Conservation (phyloP, 202 grass and related monocot species). For the Carex arenaria region DNA sequence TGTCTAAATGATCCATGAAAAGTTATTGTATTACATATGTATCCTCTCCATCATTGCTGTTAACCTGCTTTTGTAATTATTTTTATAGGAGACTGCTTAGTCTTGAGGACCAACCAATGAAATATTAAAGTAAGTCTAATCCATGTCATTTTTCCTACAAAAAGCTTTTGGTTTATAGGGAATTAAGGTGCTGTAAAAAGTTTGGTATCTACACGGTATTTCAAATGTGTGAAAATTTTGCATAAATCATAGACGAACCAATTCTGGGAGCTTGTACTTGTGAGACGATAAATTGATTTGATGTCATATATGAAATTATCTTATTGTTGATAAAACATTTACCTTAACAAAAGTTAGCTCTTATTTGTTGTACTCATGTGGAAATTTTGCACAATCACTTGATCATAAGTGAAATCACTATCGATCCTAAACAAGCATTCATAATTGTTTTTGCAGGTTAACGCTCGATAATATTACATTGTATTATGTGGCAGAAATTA, state of each 20-base stretch:
- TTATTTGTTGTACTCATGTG: neutral
- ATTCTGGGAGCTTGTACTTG: neutral
- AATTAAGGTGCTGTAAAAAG: neutral
- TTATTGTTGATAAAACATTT: neutral
- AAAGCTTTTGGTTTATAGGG: neutral
- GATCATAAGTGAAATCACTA: slow-evolving; percentile 3
- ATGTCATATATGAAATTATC: neutral
- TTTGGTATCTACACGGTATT: neutral
- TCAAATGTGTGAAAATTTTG: neutral
- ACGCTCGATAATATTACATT: neutral
- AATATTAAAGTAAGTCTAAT: slow-evolving; percentile 21
- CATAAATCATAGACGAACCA: neutral
- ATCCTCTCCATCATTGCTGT: neutral
- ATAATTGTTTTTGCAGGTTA: slow-evolving; percentile 3
- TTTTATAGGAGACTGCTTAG: slow-evolving; percentile 14
- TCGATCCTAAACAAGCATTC: neutral
- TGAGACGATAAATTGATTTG: neutral
- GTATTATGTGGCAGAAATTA: neutral
- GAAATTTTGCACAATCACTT: neutral
- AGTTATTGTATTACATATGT: neutral
- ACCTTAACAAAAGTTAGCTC: neutral
- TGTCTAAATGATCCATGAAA: neutral
- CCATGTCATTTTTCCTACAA: neutral
- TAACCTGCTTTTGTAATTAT: neutral
- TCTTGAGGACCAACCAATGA: neutral